These are phyloP conservation scores for Alternaria postmessia DNA, from an alignment of 2,329 filamentous ascomycete genomes.

Conservation along the genomic window DNA sequence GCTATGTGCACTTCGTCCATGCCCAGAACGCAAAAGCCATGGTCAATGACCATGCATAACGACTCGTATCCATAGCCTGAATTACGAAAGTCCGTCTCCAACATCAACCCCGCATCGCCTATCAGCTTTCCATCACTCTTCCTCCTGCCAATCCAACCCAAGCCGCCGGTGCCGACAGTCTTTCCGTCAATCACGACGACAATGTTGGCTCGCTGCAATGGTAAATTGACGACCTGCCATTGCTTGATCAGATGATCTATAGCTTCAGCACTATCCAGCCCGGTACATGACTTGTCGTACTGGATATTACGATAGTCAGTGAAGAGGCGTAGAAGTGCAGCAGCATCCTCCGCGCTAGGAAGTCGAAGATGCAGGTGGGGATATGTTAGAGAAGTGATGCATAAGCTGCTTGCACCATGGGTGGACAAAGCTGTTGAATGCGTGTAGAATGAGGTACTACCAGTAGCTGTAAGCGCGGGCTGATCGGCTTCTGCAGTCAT, in stretches of 20 bases:
- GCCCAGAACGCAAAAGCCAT: slow-evolving; percentile 5
- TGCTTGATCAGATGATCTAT: background rate
- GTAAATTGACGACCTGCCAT: background rate
- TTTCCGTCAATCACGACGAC: background rate
- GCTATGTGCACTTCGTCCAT: slow-evolving; percentile 1
- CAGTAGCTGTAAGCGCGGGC: background rate
- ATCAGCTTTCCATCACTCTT: slow-evolving; percentile 1
- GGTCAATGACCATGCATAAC: slow-evolving; percentile 4
- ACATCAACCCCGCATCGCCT: slow-evolving; percentile 5
- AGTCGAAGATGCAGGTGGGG: background rate
- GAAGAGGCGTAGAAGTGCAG: background rate
- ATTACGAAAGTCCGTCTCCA: background rate
- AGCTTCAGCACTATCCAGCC: background rate
- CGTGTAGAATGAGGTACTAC: background rate
- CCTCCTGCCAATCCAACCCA: slow-evolving; percentile 2
- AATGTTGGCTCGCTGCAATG: background rate
- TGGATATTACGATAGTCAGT: background rate
- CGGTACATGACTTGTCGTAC: background rate
- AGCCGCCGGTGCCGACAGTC: background rate
- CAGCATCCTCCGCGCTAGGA: no score
- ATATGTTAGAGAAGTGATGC: background rate
- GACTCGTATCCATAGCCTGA: slow-evolving; percentile 3
- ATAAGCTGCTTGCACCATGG: background rate
- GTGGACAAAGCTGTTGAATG: background rate
- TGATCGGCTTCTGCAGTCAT: background rate